Percentiles rank a stretch among this genome's conserved stretches.
Evolutionary conservation across 2,329 filamentous ascomycete species (phyloP).

Genomic region (Hymenoscyphus fructigenus): DNA sequence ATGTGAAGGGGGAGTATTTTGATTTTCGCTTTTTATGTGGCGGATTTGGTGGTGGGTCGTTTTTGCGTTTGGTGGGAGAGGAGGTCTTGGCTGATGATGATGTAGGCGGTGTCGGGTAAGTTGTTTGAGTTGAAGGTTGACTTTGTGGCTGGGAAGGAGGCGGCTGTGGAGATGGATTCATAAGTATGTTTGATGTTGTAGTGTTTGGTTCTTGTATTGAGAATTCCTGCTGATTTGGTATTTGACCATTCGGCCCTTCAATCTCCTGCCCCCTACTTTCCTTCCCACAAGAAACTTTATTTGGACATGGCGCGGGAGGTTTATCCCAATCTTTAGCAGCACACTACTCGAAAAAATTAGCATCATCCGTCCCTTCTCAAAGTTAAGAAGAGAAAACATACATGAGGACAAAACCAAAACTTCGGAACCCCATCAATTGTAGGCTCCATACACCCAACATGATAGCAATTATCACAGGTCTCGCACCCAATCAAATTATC

Average conservation of each 20-base stretch:
- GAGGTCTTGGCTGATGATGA: not conserved
- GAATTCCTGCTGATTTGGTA: not conserved
- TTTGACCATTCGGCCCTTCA: not conserved
- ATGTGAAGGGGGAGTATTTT: not conserved
- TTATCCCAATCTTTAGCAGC: not conserved
- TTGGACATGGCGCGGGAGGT: not conserved
- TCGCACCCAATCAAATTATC: too few relatives aligned
- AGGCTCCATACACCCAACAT: too few relatives aligned
- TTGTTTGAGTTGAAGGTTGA: not conserved
- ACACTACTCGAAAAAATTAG: too few relatives aligned
- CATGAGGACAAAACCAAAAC: not conserved
- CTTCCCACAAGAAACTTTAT: not conserved
- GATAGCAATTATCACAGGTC: too few relatives aligned
- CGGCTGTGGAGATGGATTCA: not conserved
- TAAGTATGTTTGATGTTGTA: not conserved
- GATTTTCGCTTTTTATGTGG: slow-evolving; percentile 6
- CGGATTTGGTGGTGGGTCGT: not conserved
- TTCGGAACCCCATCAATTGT: not conserved
- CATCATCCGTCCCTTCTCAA: too few relatives aligned
- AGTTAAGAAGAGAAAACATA: too few relatives aligned
- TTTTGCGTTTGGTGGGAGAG: not conserved
- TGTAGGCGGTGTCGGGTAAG: not conserved
- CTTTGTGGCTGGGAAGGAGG: not conserved
- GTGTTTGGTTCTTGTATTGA: not conserved
- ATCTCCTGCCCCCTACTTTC: not conserved